Percentiles rank a stretch among this genome's conserved stretches.
These are phyloP conservation scores for Pulveroboletus sp. DNA, from an alignment of 768 basidiomycete species.

Conservation along the genomic window DNA sequence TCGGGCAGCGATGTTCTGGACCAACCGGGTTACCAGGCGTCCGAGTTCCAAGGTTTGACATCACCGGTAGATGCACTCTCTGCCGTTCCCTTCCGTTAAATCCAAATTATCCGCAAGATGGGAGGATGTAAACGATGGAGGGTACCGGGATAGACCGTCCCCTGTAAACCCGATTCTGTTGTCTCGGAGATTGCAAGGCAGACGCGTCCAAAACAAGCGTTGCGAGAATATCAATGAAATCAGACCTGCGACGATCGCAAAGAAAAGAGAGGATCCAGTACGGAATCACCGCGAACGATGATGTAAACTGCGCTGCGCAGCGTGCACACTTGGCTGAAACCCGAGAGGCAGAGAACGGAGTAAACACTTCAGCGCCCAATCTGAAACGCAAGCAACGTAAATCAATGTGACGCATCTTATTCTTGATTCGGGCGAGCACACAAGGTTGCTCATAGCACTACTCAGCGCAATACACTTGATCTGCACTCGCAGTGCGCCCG, in stretches of 20 bases:
- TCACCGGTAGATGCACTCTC: constrained; percentile 58
- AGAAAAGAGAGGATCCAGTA: neutral
- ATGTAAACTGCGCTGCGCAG: neutral
- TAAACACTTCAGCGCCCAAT: constrained; percentile 74
- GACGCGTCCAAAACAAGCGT: constrained; percentile 65
- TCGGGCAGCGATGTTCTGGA: constrained; percentile 23
- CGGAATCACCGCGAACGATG: neutral
- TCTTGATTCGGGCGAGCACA: too few relatives aligned
- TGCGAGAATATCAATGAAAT: constrained; percentile 77
- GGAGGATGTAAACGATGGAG: neutral
- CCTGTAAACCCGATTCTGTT: constrained; percentile 69
- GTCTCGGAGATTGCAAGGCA: constrained; percentile 86
- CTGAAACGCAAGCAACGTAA: constrained; percentile 13
- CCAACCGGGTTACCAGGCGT: constrained; percentile 53
- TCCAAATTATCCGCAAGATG: neutral
- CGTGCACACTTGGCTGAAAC: constrained; percentile 47
- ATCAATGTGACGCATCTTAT: too few relatives aligned
- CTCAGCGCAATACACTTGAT: constrained; percentile 73
- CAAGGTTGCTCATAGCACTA: constrained; percentile 42
- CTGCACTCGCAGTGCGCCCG: constrained; percentile 67
- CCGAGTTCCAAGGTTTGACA: constrained; percentile 60
- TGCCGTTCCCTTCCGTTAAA: neutral
- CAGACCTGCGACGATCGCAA: constrained; percentile 21
- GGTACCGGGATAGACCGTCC: constrained; percentile 28
- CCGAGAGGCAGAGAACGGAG: constrained; percentile 64